Conservation (phyloP, 2,329 filamentous ascomycete genomes). For the Sporothrix humicola region DNA sequence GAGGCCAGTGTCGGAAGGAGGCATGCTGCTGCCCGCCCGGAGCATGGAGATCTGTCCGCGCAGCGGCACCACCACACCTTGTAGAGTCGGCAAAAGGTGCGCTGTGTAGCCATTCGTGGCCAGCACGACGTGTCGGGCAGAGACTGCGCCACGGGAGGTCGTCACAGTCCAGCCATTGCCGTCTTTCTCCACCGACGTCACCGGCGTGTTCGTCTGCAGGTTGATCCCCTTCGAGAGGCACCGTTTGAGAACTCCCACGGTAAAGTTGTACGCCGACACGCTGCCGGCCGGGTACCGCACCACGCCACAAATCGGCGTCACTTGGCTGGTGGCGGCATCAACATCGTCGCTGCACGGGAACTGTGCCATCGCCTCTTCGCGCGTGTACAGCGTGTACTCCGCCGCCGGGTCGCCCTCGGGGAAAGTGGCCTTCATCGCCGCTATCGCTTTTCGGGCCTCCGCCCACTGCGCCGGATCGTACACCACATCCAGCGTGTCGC, state of each 20-base stretch:
- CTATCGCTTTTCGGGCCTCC: conserved; percentile 48
- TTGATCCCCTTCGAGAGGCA: conserved; percentile 53
- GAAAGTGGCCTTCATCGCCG: conserved; percentile 53
- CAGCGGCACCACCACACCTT: conserved; percentile 56
- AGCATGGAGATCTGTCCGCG: conserved; percentile 58
- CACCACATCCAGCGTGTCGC: conserved; percentile 63
- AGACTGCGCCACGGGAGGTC: conserved; percentile 52
- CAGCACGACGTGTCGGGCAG: conserved; percentile 53
- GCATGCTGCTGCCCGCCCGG: conserved; percentile 46
- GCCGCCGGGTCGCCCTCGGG: conserved; percentile 49
- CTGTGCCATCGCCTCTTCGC: conserved; percentile 49
- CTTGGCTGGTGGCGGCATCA: conserved; percentile 40
- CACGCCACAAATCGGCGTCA: conserved; percentile 49
- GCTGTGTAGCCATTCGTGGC: conserved; percentile 62
- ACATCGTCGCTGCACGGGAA: conserved; percentile 48
- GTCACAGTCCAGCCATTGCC: conserved; percentile 46
- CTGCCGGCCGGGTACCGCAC: conserved; percentile 55
- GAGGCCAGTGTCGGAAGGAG: conserved; percentile 46
- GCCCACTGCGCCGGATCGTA: conserved; percentile 56
- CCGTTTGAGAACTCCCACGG: conserved; percentile 52
- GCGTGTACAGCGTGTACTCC: conserved; percentile 52
- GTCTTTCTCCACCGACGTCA: conserved; percentile 39
- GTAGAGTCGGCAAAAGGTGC: conserved; percentile 50
- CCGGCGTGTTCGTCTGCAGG: conserved; percentile 60
- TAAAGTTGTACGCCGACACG: conserved; percentile 50